Evolutionary conservation across 2,329 filamentous ascomycete species (phyloP).

Genomic region (Teratosphaeria viscida): DNA sequence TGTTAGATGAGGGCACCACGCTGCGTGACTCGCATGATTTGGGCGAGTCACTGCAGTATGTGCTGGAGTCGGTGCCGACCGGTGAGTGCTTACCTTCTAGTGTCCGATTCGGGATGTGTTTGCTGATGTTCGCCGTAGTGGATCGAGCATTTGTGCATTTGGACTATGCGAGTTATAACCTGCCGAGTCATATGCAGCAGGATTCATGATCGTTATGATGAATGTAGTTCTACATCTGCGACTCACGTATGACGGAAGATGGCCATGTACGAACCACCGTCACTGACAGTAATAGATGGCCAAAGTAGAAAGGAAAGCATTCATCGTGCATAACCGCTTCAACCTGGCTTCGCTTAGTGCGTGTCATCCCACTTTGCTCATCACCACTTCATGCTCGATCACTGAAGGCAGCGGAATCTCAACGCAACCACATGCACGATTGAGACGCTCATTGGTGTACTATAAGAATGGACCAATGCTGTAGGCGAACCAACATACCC

Average conservation of each 20-base stretch:
- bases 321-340: no score
- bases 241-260: not conserved
- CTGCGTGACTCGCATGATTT: constrained; percentile 75
- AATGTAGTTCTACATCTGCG: not conserved
- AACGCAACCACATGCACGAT: no score
- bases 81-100: constrained; percentile 25
- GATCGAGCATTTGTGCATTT: constrained; percentile 44
- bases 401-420: no score
- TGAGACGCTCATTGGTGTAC: no score
- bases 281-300: no score
- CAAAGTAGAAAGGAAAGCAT: no score
- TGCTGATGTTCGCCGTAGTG: constrained; percentile 27
- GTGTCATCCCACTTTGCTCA: no score
- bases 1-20: constrained; percentile 64
- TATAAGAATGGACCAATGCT: no score
- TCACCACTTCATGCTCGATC: no score
- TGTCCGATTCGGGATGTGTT: not conserved
- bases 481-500: no score
- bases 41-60: constrained; percentile 68
- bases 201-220: constrained; percentile 15
- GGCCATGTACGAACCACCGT: not conserved
- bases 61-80: constrained; percentile 71
- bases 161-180: constrained; percentile 41
- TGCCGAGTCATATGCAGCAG: constrained; percentile 42
- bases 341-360: no score